A percentile compares a stretch with the other conserved stretches of the same genome.
These are phyloP conservation scores for Gracilariopsis chorda DNA, from an alignment of 23 red algal species.

Conservation along the genomic window DNA sequence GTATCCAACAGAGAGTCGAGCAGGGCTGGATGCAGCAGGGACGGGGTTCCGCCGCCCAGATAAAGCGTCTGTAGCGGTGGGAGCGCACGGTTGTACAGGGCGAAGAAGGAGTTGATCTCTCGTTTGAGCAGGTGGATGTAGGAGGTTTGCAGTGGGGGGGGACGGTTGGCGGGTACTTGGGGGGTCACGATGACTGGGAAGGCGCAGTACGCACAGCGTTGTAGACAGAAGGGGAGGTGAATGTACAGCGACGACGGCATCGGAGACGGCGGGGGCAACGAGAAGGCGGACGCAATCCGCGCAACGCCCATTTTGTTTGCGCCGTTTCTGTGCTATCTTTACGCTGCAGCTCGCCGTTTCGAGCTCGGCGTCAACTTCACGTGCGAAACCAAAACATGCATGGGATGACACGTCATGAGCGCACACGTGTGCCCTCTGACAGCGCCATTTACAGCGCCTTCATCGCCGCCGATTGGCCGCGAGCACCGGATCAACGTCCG, in stretches of 20 bases:
- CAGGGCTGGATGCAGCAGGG: slow-evolving; percentile 46
- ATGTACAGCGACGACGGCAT: slow-evolving; percentile 73
- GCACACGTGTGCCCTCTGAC: no score
- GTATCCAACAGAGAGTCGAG: slow-evolving; percentile 33
- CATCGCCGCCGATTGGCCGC: no score
- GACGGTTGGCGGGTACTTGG: background rate
- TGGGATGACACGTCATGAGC: no score
- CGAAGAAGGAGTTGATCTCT: slow-evolving; percentile 52
- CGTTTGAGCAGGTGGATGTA: slow-evolving; percentile 61
- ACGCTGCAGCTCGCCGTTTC: background rate
- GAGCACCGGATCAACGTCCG: no score
- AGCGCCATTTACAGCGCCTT: no score
- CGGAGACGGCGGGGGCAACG: background rate
- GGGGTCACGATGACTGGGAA: slow-evolving; percentile 82
- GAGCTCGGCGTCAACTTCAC: background rate
- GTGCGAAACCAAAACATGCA: no score
- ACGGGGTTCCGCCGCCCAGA: slow-evolving; percentile 96
- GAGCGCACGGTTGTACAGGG: background rate
- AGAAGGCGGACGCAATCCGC: background rate
- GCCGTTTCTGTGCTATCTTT: no score
- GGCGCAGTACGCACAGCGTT: slow-evolving; percentile 95
- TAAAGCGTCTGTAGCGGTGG: slow-evolving; percentile 75
- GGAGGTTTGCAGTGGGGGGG: slow-evolving; percentile 22
- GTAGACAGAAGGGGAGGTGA: slow-evolving; percentile 94
- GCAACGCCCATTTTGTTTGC: background rate